Conservation (phyloP, 352 stramenopile species). For the Thalassiosira allenii region DNA sequence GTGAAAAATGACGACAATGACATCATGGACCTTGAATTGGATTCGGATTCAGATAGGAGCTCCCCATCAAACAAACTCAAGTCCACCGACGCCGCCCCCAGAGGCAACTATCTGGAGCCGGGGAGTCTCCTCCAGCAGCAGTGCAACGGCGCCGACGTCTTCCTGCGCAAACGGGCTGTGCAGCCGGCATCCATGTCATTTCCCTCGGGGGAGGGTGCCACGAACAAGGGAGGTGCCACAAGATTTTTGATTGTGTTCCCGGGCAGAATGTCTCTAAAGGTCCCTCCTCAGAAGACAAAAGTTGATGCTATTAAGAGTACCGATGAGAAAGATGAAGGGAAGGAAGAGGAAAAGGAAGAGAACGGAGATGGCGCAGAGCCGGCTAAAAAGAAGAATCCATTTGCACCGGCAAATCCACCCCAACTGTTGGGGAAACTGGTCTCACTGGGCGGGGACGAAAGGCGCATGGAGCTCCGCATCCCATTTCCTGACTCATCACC, state of each 20-base stretch:
- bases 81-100: neutral
- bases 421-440: slow-evolving; percentile 42
- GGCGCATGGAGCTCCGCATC: slow-evolving; percentile 38
- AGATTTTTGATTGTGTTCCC: slow-evolving; percentile 56
- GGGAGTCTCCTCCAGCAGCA: slow-evolving; percentile 33
- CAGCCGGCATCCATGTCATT: slow-evolving; percentile 23
- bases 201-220: neutral
- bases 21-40: neutral
- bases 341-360: neutral
- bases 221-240: slow-evolving; percentile 26
- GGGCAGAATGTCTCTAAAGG: slow-evolving; percentile 45
- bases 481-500: slow-evolving; percentile 22
- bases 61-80: neutral
- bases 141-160: slow-evolving; percentile 57
- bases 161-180: slow-evolving; percentile 47
- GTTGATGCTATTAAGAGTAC: neutral
- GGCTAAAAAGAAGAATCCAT: slow-evolving; percentile 40
- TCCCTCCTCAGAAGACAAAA: slow-evolving; percentile 3
- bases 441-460: slow-evolving; percentile 7
- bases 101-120: slow-evolving; percentile 23
- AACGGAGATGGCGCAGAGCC: slow-evolving; percentile 2
- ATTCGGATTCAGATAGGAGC: neutral
- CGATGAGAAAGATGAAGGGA: neutral
- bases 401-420: slow-evolving; percentile 46
- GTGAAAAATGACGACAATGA: too few relatives aligned